Evolutionary conservation across 768 basidiomycete genomes (phyloP), one percentile per base, ranked within the genome.

Genomic region (Suillus alpinus): DNA sequence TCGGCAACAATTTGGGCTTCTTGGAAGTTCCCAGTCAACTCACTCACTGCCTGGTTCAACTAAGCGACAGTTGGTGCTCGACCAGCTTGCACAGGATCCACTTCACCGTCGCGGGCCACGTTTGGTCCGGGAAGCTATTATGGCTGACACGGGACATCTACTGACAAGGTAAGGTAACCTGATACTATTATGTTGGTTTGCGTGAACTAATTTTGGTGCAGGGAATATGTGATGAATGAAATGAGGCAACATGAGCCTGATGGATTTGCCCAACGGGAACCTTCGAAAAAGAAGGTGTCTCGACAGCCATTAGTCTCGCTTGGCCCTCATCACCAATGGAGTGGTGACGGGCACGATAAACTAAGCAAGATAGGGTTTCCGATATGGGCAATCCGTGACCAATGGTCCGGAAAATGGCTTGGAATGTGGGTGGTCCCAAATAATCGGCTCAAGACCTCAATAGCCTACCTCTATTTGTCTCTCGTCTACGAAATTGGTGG

Each of bases 311-410:
- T 71, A 6, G 60, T 61, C 10, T 40, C 61, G 2, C 53, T 75
- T 37, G 75, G 76, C 2, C 63, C 66, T 3, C 58, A 76, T 62
- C 66, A 73, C 46, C 67, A 70, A 31, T 77, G 76, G 74, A 67
- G 65, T 58, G 72, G 63, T 10, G 72, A 76, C 68, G 76, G 76
- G 1, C 74, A 77, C 59, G 71, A 76, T 57, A 77, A 77, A 59
- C 64, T 77, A 1, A 46, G 47, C 9, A 52, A 31, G 7, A 71
- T 75, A 47, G 73, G 76, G 0, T 76, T 76, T 66, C 73, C 70
- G 0, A 67, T 75, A 7, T 71, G 67, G 67, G 73, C 65, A 1
- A 56, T 74, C 41, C 57, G 63, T 2, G 73, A 77, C 44, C 62
- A 66, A 18, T 69, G 63, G 60, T 61, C 65, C 0, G 64, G 69